phyloP scores from a whole-genome alignment of 371 early-diverging fungal genomes.

The Rhizopus delemar region DNA sequence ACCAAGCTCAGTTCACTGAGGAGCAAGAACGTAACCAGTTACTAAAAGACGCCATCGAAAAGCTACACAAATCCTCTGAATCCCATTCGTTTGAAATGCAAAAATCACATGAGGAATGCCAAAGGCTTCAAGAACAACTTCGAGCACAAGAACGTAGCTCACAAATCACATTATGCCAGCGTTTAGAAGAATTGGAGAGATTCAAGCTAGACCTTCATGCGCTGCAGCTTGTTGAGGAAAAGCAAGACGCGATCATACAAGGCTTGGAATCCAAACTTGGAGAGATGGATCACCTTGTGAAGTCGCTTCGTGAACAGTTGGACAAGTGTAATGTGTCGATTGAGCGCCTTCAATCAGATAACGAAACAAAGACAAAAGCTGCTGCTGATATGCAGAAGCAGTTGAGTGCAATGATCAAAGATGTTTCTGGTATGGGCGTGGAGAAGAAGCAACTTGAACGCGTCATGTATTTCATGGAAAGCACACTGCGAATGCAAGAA shows the following conservation, averaged over 20 bases:
- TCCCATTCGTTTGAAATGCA: slow-evolving; percentile 12
- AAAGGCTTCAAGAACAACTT: slow-evolving; percentile 25
- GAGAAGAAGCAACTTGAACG: slow-evolving; percentile 39
- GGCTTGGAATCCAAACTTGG: slow-evolving; percentile 34
- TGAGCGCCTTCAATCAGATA: slow-evolving; percentile 26
- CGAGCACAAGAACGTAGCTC: slow-evolving; percentile 31
- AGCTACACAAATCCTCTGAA: slow-evolving; percentile 14
- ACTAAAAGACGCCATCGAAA: slow-evolving; percentile 15
- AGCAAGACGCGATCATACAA: slow-evolving; percentile 45
- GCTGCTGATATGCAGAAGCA: slow-evolving; percentile 27
- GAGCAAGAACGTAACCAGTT: background rate
- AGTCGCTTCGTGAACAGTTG: slow-evolving; percentile 31
- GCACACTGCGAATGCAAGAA: slow-evolving; percentile 36
- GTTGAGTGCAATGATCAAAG: slow-evolving; percentile 27
- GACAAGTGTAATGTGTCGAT: slow-evolving; percentile 35
- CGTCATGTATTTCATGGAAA: slow-evolving; percentile 37
- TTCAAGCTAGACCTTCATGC: slow-evolving; percentile 32
- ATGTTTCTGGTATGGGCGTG: slow-evolving; percentile 30
- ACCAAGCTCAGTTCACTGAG: slow-evolving; percentile 9
- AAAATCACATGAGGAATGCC: slow-evolving; percentile 8
- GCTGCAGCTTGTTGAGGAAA: slow-evolving; percentile 34
- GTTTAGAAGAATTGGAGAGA: slow-evolving; percentile 36
- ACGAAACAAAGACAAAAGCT: slow-evolving; percentile 21
- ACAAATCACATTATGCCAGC: slow-evolving; percentile 22
- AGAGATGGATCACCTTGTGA: slow-evolving; percentile 36